Conservation (phyloP, 164 flowering plant genomes). For the Brasenia schreberi region DNA sequence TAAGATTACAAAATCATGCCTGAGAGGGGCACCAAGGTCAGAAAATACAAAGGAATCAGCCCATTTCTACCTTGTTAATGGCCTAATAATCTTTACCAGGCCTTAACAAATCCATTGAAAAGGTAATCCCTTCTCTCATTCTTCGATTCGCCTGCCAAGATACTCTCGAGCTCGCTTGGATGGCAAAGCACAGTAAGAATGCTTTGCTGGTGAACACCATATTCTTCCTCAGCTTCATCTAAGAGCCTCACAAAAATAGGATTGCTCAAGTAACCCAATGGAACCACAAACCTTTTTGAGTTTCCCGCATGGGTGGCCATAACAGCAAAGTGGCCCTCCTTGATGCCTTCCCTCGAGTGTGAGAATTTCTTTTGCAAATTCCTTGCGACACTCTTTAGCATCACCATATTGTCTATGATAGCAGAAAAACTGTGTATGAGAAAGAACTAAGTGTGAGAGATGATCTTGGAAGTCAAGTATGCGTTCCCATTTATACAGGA, state of each 20-base stretch:
- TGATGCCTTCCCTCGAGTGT: neutral
- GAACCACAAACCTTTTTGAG: conserved; percentile 12
- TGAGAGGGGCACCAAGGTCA: no score
- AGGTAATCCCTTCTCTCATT: neutral
- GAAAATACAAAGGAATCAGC: no score
- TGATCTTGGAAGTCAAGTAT: no score
- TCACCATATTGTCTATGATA: neutral
- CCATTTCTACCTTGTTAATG: no score
- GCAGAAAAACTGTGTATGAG: neutral
- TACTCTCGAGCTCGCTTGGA: conserved; percentile 15
- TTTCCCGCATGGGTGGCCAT: conserved; percentile 6
- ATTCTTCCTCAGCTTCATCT: conserved; percentile 13
- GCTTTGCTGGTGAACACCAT: conserved; percentile 13
- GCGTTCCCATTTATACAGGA: no score
- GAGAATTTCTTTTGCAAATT: neutral
- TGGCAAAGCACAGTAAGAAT: conserved; percentile 16
- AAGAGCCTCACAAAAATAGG: conserved; percentile 14
- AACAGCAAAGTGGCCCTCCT: conserved; percentile 10
- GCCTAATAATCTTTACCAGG: no score
- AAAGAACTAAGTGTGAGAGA: no score
- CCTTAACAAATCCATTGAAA: no score
- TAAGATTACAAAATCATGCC: no score
- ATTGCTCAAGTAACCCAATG: conserved; percentile 13
- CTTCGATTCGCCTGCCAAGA: conserved; percentile 5
- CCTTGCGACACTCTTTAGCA: neutral